phyloP scores from a whole-genome alignment of 805 yeast genomes.

The Kregervanrija pseudodelftensis region DNA sequence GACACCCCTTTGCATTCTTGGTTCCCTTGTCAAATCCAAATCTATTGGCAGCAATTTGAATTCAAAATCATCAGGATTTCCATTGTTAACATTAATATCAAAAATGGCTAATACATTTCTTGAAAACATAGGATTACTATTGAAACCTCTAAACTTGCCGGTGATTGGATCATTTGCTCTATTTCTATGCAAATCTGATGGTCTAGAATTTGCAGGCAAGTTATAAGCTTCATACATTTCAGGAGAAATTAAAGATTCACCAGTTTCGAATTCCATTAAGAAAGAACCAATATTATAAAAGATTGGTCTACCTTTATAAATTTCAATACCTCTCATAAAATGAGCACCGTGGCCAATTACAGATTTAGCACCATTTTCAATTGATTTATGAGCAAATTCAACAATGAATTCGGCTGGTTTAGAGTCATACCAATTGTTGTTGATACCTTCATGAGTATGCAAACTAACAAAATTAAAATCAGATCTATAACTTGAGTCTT shows the following conservation, averaged over 20 bases:
- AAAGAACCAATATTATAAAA: constrained; percentile 23
- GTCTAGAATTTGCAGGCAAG: constrained; percentile 18
- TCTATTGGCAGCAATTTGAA: constrained; percentile 22
- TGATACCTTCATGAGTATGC: constrained; percentile 25
- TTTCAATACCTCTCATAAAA: constrained; percentile 25
- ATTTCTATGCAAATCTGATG: constrained; percentile 22
- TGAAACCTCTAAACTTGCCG: constrained; percentile 22
- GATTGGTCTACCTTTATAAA: constrained; percentile 22
- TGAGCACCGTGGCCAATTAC: constrained; percentile 26
- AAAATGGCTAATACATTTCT: constrained; percentile 21
- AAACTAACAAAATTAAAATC: constrained; percentile 21
- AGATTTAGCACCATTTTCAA: constrained; percentile 23
- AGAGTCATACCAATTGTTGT: constrained; percentile 27
- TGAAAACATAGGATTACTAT: constrained; percentile 20
- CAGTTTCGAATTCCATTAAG: constrained; percentile 24
- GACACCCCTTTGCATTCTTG: constrained; percentile 20
- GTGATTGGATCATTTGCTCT: constrained; percentile 20
- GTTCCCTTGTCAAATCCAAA: constrained; percentile 18
- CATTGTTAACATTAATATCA: constrained; percentile 11
- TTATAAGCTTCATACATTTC: constrained; percentile 22
- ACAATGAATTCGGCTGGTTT: constrained; percentile 22
- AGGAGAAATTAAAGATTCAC: constrained; percentile 19
- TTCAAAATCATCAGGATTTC: constrained; percentile 7
- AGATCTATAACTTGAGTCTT: constrained; percentile 20
- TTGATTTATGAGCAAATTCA: constrained; percentile 19